These are phyloP conservation scores for Cyberlindnera mrakii DNA, from an alignment of 805 yeast species.

Conservation along the genomic window DNA sequence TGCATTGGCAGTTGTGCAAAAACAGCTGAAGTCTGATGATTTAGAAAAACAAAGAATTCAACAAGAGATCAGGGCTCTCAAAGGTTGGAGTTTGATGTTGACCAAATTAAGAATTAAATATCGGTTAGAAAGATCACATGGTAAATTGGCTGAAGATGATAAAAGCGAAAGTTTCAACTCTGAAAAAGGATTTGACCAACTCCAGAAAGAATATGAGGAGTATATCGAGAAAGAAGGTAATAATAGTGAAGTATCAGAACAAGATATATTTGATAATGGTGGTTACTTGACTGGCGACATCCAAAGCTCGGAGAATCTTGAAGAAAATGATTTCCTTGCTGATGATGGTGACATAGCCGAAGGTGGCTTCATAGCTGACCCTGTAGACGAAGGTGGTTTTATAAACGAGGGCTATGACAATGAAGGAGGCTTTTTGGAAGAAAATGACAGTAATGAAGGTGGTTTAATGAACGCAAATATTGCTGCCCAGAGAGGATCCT, in stretches of 20 bases:
- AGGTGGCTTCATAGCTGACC: conserved; percentile 1
- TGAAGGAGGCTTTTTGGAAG: conserved; percentile 7
- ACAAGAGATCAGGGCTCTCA: conserved; percentile 43
- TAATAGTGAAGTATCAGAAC: conserved; percentile 4
- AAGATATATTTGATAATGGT: conserved; percentile 6
- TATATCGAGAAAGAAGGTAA: conserved; percentile 19
- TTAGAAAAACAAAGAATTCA: conserved; percentile 34
- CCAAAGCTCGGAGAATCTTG: not conserved
- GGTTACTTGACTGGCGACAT: conserved; percentile 11
- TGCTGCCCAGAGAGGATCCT: not conserved
- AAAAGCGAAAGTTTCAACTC: conserved; percentile 4
- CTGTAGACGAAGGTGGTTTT: not conserved
- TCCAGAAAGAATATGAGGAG: conserved; percentile 18
- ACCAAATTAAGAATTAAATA: conserved; percentile 36
- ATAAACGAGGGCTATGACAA: not conserved
- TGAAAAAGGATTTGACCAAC: conserved; percentile 8
- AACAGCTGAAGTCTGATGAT: conserved; percentile 39
- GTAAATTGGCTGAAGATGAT: conserved; percentile 22
- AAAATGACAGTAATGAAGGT: conserved; percentile 6
- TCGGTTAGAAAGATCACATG: conserved; percentile 42
- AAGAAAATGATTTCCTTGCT: not conserved
- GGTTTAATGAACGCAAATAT: not conserved
- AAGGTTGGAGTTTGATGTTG: conserved; percentile 38
- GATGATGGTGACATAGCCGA: not conserved
- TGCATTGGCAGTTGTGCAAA: conserved; percentile 49